Evolutionary conservation across 495 filamentous ascomycete species (phyloP).

Genomic region (Neurospora pannonica): DNA sequence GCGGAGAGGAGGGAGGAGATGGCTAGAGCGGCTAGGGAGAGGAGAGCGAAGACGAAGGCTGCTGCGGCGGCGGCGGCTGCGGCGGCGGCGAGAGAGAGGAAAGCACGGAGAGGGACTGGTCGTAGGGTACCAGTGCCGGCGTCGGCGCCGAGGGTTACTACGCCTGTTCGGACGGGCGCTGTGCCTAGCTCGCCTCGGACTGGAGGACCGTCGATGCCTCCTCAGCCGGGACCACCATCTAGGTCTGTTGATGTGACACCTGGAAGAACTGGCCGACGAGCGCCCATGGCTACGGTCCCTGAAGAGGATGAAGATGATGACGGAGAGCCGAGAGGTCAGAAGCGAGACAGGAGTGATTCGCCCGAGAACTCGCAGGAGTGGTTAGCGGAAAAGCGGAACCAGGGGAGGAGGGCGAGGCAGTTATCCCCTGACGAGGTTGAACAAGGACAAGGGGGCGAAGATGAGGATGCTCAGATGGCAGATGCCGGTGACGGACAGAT

Average conservation of each 20-base stretch:
- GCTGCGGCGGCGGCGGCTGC: not conserved
- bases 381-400: not conserved
- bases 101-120: not conserved
- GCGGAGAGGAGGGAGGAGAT: not conserved
- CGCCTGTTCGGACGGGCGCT: not conserved
- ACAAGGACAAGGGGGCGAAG: not conserved
- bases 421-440: not conserved
- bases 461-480: not conserved
- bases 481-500: not conserved
- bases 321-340: not conserved
- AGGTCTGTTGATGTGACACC: not conserved
- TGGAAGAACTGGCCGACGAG: not conserved
- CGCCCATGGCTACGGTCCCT: not conserved
- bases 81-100: not conserved
- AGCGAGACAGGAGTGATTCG: not conserved
- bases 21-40: not conserved
- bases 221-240: not conserved
- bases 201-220: not conserved
- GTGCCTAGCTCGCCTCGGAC: not conserved
- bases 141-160: not conserved
- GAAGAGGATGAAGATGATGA: not conserved
- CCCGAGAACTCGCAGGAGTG: not conserved
- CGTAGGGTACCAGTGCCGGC: not conserved
- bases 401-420: not conserved
- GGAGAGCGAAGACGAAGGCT: not conserved